Base-by-base conservation (phyloP, 805 yeast genomes). In the Candida ipomoeae region DNA sequence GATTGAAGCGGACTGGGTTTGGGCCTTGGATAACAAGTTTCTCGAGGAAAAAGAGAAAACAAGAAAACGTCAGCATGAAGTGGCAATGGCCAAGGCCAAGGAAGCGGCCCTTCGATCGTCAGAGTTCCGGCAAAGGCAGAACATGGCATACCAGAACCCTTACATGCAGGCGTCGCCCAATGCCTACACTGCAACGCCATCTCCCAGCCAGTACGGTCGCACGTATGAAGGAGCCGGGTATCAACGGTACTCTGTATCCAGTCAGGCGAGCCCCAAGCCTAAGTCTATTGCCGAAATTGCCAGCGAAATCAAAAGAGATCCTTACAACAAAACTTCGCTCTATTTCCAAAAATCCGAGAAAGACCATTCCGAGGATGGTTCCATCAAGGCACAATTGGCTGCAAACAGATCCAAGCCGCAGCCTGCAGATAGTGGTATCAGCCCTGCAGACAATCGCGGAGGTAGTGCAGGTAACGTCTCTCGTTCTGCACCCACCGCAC, bases 11-110 rank as follows among this genome's bases (percentile, higher is more conserved):
- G 96, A 96, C 50, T 91, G 96, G 95, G 70, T 88, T 31, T 92
- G 96, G 96, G 92, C 92, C 3, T 72, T 94, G 37, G 96, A 94
- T 69, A 96, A 89, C 53, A 85, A 82, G 52, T 89, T 84, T 55
- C 81, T 87, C 50, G 84, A 84, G 18, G 97, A 90, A 59, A 82
- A 87, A 67, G 97, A 91, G 62, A 81, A 78, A 54, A 83, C 78
- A 43, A 81, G 87, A 67, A 65, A 63, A 50, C 57, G 56, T 55
- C 86, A 82, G 63, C 80, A 82, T 48, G 87, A 83, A 59, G 74
- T 77, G 48, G 84, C 87, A 3, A 80, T 83, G 40, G 80, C 84
- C 3, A 75, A 73, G 60, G 82, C 83, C 5, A 76, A 76, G 54
- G 82, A 80, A 21, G 83, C 82, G 2, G 81, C 80, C 20, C 52